Evolutionary conservation across 2,329 filamentous ascomycete genomes (phyloP), one percentile per base, ranked within the genome.

Genomic region (Colletotrichum sp.): DNA sequence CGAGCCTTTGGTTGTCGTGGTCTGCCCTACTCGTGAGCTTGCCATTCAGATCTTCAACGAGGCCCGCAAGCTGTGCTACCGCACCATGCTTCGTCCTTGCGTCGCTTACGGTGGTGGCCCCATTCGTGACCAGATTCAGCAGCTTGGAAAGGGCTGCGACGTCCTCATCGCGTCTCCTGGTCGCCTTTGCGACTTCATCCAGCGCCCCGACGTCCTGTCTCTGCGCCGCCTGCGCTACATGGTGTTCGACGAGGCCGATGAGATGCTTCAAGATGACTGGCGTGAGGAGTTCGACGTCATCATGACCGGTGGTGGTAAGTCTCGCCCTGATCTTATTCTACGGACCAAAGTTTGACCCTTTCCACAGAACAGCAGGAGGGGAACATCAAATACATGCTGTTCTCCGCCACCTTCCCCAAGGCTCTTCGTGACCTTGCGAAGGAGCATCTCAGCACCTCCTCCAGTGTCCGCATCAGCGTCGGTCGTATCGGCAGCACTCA

Each of bases 1-100:
- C 9, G 96, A 99, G 87, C 97, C 97, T 6, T 86, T 99, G 8
- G 94, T 99, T 0, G 88, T 99, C 32, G 90, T 99, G 70, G 90
- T 99, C 26, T 93, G 92, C 13, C 97, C 97, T 1, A 97, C 94
- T 70, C 94, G 97, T 43, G 97, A 99, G 88, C 87, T 99, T 7
- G 95, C 96, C 0, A 94, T 96, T 4, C 97, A 99, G 82, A 98
- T 99, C 79, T 99, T 98, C 85, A 95, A 98, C 78, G 96, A 99
- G 83, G 93, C 95, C 30, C 94, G 97, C 77, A 95, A 96, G 80
- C 92, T 99, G 65, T 98, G 96, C 83, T 99, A 99, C 81, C 93
- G 97, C 2, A 96, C 95, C 5, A 98, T 98, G 95, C 90, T 99
- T 74, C 95, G 97, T 55, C 96, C 97, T 28, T 96, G 94, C 79